phyloP scores from a whole-genome alignment of 1,284 basidiomycete species.

The Moesziomyces sp. region DNA sequence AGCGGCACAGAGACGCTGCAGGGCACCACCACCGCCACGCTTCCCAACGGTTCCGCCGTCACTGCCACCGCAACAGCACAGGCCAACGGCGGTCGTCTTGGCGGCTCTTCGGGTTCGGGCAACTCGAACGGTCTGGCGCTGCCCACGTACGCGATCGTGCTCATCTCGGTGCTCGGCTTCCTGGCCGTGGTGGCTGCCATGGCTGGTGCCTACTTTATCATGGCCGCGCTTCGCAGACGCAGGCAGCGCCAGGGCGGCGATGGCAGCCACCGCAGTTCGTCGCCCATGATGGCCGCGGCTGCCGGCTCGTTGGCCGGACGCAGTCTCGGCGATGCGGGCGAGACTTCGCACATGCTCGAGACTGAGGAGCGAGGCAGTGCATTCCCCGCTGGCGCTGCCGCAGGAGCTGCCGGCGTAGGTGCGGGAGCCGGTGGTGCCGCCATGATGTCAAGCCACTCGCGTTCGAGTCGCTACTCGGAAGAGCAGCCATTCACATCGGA shows the following conservation, averaged over 20 bases:
- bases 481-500: conserved; percentile 54
- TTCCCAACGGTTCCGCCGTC: conserved; percentile 53
- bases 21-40: conserved; percentile 52
- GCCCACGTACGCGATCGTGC: conserved; percentile 57
- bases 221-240: conserved; percentile 47
- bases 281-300: conserved; percentile 51
- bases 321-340: conserved; percentile 22
- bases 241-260: conserved; percentile 31
- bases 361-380: conserved; percentile 8
- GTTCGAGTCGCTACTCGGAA: conserved; percentile 31
- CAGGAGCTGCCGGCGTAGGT: conserved; percentile 3
- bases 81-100: conserved; percentile 53
- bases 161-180: conserved; percentile 61
- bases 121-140: conserved; percentile 42
- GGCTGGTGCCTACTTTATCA: conserved; percentile 49
- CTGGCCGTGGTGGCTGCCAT: conserved; percentile 50
- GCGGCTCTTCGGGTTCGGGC: conserved; percentile 10
- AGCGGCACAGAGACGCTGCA: conserved; percentile 58
- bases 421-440: conserved; percentile 27
- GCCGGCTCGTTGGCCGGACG: conserved; percentile 38
- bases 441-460: conserved; percentile 25
- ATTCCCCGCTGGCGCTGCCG: conserved; percentile 7
- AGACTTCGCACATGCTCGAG: conserved; percentile 47
- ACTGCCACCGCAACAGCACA: conserved; percentile 57
- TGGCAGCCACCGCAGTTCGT: conserved; percentile 43